phyloP scores from a whole-genome alignment of 768 basidiomycete species.

The Flagelloscypha sp. region DNA sequence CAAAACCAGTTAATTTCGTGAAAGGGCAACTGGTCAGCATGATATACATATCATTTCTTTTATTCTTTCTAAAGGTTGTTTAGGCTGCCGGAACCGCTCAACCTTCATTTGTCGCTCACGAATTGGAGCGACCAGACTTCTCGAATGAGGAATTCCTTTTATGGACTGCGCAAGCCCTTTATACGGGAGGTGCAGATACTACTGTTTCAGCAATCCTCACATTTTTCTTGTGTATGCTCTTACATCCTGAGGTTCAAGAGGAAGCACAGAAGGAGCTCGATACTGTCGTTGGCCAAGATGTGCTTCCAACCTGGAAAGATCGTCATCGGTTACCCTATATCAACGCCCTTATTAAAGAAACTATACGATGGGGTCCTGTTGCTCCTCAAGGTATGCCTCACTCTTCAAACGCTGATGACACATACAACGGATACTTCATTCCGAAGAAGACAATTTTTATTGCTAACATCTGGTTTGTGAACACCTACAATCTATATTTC shows the following conservation, averaged over 20 bases:
- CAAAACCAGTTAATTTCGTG: too few species aligned
- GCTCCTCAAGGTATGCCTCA: conserved; percentile 20
- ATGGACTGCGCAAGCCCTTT: conserved; percentile 1
- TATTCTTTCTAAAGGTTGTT: background rate
- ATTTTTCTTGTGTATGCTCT: conserved; percentile 24
- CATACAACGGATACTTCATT: conserved; percentile 28
- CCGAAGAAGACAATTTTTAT: conserved; percentile 21
- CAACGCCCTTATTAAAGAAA: conserved; percentile 15
- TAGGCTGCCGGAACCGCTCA: background rate
- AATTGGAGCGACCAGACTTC: background rate
- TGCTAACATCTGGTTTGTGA: conserved; percentile 17
- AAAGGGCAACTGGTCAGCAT: too few species aligned
- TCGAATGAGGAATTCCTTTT: conserved; percentile 1
- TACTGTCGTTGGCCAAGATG: conserved; percentile 18
- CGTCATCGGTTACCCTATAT: conserved; percentile 16
- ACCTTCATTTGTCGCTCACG: background rate
- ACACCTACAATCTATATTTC: too few species aligned
- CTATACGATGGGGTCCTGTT: conserved; percentile 1
- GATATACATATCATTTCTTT: too few species aligned
- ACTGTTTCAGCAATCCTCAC: conserved; percentile 9
- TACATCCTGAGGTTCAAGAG: conserved; percentile 21
- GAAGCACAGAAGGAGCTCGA: conserved; percentile 25
- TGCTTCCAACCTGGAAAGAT: conserved; percentile 20
- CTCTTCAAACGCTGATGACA: conserved; percentile 21
- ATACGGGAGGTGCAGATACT: conserved; percentile 2